Evolutionary conservation across 306 rosid species (phyloP), one percentile per base, ranked within the genome.

Genomic region (Rosa persica): DNA sequence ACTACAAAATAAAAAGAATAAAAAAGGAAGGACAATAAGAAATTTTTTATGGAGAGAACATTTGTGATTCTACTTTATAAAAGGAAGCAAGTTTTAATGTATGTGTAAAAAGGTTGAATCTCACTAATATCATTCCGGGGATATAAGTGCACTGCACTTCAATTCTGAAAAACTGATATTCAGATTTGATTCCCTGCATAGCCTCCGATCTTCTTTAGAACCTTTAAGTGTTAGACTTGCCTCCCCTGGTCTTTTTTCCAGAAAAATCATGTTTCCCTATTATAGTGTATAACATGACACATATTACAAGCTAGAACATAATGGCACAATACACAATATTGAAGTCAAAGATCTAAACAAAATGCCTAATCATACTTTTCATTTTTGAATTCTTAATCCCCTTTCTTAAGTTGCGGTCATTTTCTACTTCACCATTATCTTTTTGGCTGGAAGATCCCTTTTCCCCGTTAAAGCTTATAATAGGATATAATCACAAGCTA

Each of bases 141-240:
- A 44, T 19, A 38, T 52, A 68, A 4, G 80, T 49, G 22, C 39
- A 57, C 2, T 36, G 75, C 61, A 83, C 69, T 36, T 79, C 70
- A 30, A 79, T 17, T 38, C 2, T 22, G 65, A 83, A 83, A 38
- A 22, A 71, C 10, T 66, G 83, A 22, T 71, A 36, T 76, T 38
- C 30, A 20, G 83, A 23, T 48, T 47, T 67, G 52, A 78, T 16
- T 40, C 54, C 23, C 4, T 19, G 6, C 22, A 34, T 47, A 34
- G 55, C 30, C 25, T 3, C 62, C 8, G 27, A 55, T 55, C 30
- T n/a, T 54, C 61, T 20, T 54, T 54, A 12, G 23, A 20, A 54
- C 16, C 12, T 23, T 67, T 69, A 9, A 0, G n/a, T 61, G 67
- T 8, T 30, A 30, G 34, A 30, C 34, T 30, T 30, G 34, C 34